Conservation (phyloP, 2,329 filamentous ascomycete species). For the Calonectria fujianensis region DNA sequence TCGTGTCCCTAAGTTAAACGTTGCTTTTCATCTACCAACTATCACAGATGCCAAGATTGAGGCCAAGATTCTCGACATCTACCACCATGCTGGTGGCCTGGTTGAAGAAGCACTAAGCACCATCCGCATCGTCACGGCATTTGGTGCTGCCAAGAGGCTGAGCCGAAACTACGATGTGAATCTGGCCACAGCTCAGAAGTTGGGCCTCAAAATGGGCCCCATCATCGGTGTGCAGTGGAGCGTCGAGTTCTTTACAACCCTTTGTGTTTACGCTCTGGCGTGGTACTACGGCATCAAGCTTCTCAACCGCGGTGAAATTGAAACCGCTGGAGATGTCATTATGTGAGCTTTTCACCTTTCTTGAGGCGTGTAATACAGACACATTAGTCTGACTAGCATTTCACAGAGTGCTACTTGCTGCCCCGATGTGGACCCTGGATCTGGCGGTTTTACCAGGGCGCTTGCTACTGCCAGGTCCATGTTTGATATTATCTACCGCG, state of each 20-base stretch:
- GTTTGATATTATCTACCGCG: neutral
- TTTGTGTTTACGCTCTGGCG: neutral
- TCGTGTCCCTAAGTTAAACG: neutral
- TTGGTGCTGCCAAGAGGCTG: neutral
- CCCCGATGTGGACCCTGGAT: neutral
- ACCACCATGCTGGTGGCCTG: neutral
- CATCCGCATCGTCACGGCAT: neutral
- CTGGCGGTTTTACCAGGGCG: neutral
- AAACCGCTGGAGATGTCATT: neutral
- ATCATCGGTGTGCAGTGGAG: neutral
- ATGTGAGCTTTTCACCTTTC: neutral
- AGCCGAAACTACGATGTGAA: constrained; percentile 3
- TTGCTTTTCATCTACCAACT: neutral
- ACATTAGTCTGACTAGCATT: too few species aligned
- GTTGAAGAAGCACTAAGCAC: constrained; percentile 3
- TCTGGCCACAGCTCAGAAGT: neutral
- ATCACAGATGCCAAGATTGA: neutral
- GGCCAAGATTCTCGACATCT: neutral
- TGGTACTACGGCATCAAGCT: constrained; percentile 8
- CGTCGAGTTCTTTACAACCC: neutral
- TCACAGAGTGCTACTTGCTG: neutral
- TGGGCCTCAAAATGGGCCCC: neutral
- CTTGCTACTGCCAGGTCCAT: neutral
- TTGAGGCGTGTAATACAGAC: too few species aligned
- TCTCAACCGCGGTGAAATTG: neutral